phyloP scores from a whole-genome alignment of 1,139 yeast genomes.

The Meyerozyma athensensis region DNA sequence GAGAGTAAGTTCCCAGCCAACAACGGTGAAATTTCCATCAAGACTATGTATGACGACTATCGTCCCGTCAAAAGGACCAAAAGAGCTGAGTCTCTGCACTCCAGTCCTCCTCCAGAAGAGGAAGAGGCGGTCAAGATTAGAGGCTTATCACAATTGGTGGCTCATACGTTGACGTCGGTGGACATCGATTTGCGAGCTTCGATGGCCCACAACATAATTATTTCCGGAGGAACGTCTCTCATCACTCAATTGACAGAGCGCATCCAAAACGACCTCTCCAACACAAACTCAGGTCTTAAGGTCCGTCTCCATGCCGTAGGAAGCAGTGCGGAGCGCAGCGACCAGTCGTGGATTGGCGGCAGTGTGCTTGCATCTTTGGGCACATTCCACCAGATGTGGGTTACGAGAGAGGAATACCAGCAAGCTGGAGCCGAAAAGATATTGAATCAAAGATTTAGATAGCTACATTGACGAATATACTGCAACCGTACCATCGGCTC shows the following conservation, averaged over 20 bases:
- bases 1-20: conserved; percentile 28
- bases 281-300: conserved; percentile 83
- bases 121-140: conserved; percentile 17
- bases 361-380: conserved; percentile 89
- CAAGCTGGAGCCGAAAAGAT: conserved; percentile 88
- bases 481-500: background rate
- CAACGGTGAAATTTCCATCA: conserved; percentile 33
- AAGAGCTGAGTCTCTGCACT: conserved; percentile 35
- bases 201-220: conserved; percentile 84
- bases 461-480: background rate
- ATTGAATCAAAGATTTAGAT: conserved; percentile 66
- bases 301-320: conserved; percentile 88
- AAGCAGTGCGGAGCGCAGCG: conserved; percentile 73
- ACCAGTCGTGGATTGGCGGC: conserved; percentile 95
- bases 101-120: conserved; percentile 36
- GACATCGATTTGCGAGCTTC: conserved; percentile 92
- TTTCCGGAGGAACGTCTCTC: conserved; percentile 86
- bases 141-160: conserved; percentile 68
- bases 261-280: conserved; percentile 66
- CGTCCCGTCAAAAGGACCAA: conserved; percentile 65
- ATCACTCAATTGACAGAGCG: conserved; percentile 88
- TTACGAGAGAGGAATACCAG: conserved; percentile 82
- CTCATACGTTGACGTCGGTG: conserved; percentile 61
- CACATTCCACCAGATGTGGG: conserved; percentile 97
- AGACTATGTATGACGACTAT: conserved; percentile 52